Evolutionary conservation across 1,139 yeast species (phyloP), one percentile per base, ranked within the genome.

Genomic region (Candida sanyaensis): DNA sequence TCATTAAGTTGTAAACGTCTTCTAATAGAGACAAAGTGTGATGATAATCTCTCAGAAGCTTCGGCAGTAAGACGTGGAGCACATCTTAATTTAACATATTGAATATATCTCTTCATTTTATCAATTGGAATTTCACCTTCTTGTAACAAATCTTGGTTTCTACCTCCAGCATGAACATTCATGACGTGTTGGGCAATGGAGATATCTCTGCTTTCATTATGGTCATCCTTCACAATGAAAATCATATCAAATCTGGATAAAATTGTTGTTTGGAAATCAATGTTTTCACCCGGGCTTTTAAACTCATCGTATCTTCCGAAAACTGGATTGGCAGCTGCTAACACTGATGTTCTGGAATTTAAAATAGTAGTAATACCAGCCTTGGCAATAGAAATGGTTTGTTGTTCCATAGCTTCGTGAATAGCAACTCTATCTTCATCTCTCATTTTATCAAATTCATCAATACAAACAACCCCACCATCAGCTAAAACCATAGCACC

Each of bases 401-500:
- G 99, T 69, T 93, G 99, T 73, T 93, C 99, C 99, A 93, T 93
- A 7, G 99, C 99, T 76, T 93, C 99, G 68, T 93, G 99, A 59
- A 93, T 95, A 0, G 99, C 99, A 34, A 93, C 99, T 66, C 99
- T 81, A 68, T 95, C 99, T 66, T 93, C 99, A 63, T 95, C 99
- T 68, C 98, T 80, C 99, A 93, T 93, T 72, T 93, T 93, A 70
- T 93, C 99, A 63, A 93, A 93, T 76, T 93, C 99, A 75, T 93
- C 99, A 63, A 93, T 95, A 79, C 99, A 93, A 43, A 93, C 98
- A 43, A 93, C 97, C 58, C 99, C 99, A 37, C 99, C 98, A 70
- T 93, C 99, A 0, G 99, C 99, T 49, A 93, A 76, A 17, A 93
- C 99, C 98, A 93, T 91, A 9, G 99, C 99, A 69, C 99, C 99